phyloP scores from a whole-genome alignment of 2,329 filamentous ascomycete species.

The Zymoseptoria crescenta region DNA sequence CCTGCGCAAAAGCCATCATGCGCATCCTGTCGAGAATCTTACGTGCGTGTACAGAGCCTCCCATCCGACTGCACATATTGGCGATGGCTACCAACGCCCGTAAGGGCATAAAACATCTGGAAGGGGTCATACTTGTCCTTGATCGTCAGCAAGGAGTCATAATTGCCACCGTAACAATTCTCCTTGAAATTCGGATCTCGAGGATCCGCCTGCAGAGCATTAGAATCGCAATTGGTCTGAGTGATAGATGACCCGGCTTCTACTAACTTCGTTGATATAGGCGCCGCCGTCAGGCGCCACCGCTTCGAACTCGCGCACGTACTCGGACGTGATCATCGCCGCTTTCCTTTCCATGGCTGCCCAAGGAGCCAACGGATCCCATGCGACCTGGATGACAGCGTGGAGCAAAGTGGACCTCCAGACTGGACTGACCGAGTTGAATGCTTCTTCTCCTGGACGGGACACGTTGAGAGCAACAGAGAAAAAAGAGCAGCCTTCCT shows the following conservation, averaged over 20 bases:
- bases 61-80: conserved; percentile 22
- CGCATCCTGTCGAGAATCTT: neutral
- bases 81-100: conserved; percentile 33
- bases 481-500: conserved; percentile 30
- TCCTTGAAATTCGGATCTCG: conserved; percentile 35
- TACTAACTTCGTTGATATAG: conserved; percentile 36
- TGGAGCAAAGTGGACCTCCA: conserved; percentile 33
- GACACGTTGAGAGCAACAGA: conserved; percentile 36
- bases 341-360: conserved; percentile 31
- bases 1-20: neutral
- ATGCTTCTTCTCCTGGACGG: conserved; percentile 25
- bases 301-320: conserved; percentile 33
- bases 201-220: conserved; percentile 26
- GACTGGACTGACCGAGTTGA: conserved; percentile 35
- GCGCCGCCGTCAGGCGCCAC: conserved; percentile 33
- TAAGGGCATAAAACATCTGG: conserved; percentile 35
- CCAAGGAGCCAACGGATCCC: conserved; percentile 34
- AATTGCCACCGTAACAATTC: conserved; percentile 38
- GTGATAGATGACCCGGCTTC: neutral
- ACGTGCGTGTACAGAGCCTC: conserved; percentile 15
- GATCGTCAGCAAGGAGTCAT: conserved; percentile 29
- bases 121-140: conserved; percentile 38
- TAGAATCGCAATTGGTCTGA: conserved; percentile 8
- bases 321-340: conserved; percentile 33
- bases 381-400: conserved; percentile 31